A percentile compares a stretch with the other conserved stretches of the same genome.
Evolutionary conservation across 371 early-diverging fungal genomes (phyloP).

Genomic region (Mortierella sp.): DNA sequence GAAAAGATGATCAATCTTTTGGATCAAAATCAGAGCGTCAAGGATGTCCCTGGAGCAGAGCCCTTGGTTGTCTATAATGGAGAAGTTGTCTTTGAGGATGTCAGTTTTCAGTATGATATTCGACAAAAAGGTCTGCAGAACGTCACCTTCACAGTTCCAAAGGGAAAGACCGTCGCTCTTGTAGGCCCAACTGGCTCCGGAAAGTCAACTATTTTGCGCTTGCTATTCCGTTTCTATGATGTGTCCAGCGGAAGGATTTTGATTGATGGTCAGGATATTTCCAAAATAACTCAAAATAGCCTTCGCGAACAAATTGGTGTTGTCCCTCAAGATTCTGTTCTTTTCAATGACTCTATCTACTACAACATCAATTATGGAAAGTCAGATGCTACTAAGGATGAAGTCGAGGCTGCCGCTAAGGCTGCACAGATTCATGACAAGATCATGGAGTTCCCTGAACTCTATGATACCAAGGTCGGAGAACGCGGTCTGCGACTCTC

Average conservation of each 20-base stretch:
- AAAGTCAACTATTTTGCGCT: conserved; percentile 91
- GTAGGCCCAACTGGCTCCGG: conserved; percentile 92
- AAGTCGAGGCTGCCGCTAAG: conserved; percentile 64
- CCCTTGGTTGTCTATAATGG: conserved; percentile 47
- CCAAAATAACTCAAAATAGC: conserved; percentile 71
- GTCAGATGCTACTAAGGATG: conserved; percentile 46
- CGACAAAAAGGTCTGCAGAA: conserved; percentile 63
- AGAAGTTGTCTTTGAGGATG: conserved; percentile 67
- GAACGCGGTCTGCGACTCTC: conserved; percentile 92
- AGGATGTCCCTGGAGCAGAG: conserved; percentile 60
- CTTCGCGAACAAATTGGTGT: conserved; percentile 85
- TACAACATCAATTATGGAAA: conserved; percentile 76
- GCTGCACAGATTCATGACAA: conserved; percentile 69
- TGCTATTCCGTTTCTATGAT: conserved; percentile 93
- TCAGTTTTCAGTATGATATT: conserved; percentile 70
- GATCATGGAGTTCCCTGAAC: conserved; percentile 66
- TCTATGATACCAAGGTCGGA: conserved; percentile 79
- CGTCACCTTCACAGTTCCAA: conserved; percentile 69
- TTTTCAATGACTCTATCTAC: conserved; percentile 70
- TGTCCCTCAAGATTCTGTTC: conserved; percentile 79
- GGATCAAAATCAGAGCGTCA: conserved; percentile 63
- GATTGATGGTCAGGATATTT: conserved; percentile 92
- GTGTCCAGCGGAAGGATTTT: conserved; percentile 81
- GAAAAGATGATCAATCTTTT: conserved; percentile 80
- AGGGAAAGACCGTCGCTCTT: conserved; percentile 70